A percentile compares a stretch with the other conserved stretches of the same genome.
These are phyloP conservation scores for Astrocystis sublimbata DNA, from an alignment of 495 filamentous ascomycete genomes.

Conservation along the genomic window DNA sequence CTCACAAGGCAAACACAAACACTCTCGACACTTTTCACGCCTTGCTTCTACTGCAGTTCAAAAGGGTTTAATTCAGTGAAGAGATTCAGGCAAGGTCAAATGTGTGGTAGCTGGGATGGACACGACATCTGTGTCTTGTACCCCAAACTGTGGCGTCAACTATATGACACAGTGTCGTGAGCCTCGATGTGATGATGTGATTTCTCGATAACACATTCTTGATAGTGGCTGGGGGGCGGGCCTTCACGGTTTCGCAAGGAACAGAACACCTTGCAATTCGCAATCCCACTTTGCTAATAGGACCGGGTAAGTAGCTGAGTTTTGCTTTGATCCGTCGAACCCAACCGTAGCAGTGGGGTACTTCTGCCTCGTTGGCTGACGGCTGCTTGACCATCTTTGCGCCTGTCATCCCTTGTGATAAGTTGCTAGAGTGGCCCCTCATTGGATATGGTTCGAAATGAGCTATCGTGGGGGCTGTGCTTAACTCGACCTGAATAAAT, in stretches of 20 bases:
- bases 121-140: background rate
- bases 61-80: too few species aligned
- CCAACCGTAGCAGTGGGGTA: constrained; percentile 2
- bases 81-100: too few species aligned
- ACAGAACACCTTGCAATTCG: constrained; percentile 5
- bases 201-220: background rate
- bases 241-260: constrained; percentile 2
- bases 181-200: background rate
- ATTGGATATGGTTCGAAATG: background rate
- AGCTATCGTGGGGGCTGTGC: constrained; percentile 1
- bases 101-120: background rate
- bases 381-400: background rate
- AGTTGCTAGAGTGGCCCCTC: background rate
- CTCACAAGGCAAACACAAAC: background rate
- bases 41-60: too few species aligned
- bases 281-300: constrained; percentile 3
- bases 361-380: constrained; percentile 3
- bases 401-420: constrained; percentile 6
- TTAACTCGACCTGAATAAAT: background rate
- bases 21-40: too few species aligned
- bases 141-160: background rate
- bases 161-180: background rate
- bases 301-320: background rate
- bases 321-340: background rate
- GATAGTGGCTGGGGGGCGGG: constrained; percentile 8